Conservation (phyloP, 495 filamentous ascomycete genomes). For the Aeminium ludgeri region DNA sequence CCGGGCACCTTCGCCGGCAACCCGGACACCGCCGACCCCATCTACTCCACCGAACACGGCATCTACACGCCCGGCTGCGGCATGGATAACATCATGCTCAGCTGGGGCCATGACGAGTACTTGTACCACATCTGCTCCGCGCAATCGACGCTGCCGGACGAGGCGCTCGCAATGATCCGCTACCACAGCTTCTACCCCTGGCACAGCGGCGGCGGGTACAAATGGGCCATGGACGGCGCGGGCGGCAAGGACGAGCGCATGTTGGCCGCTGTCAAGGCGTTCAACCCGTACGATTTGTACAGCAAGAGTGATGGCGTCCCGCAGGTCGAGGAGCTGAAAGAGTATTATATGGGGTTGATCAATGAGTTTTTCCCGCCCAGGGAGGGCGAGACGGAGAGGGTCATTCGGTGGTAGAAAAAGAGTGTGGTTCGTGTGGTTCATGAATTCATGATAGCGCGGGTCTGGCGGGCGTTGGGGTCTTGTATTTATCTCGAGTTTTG, state of each 20-base stretch:
- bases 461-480: too few relatives aligned
- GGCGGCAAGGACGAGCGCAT: slow-evolving; percentile 62
- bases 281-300: slow-evolving; percentile 85
- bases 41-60: slow-evolving; percentile 56
- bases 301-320: slow-evolving; percentile 77
- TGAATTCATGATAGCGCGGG: too few relatives aligned
- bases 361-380: slow-evolving; percentile 55
- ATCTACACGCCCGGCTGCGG: slow-evolving; percentile 67
- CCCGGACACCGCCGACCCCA: slow-evolving; percentile 44
- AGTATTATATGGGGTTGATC: slow-evolving; percentile 74
- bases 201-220: slow-evolving; percentile 65
- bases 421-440: neutral
- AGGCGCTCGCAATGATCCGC: slow-evolving; percentile 77
- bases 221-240: slow-evolving; percentile 65
- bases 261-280: slow-evolving; percentile 64
- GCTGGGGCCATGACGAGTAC: slow-evolving; percentile 88
- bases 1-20: slow-evolving; percentile 56
- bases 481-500: too few relatives aligned
- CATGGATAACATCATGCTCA: slow-evolving; percentile 69
- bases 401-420: slow-evolving; percentile 61
- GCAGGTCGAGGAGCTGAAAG: slow-evolving; percentile 54
- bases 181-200: slow-evolving; percentile 87
- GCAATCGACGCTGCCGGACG: slow-evolving; percentile 56
- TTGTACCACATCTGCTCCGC: slow-evolving; percentile 69
- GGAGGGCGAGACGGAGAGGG: slow-evolving; percentile 34